Conservation (phyloP, 148 eudicot genomes). For the Polygonum maritimum region DNA sequence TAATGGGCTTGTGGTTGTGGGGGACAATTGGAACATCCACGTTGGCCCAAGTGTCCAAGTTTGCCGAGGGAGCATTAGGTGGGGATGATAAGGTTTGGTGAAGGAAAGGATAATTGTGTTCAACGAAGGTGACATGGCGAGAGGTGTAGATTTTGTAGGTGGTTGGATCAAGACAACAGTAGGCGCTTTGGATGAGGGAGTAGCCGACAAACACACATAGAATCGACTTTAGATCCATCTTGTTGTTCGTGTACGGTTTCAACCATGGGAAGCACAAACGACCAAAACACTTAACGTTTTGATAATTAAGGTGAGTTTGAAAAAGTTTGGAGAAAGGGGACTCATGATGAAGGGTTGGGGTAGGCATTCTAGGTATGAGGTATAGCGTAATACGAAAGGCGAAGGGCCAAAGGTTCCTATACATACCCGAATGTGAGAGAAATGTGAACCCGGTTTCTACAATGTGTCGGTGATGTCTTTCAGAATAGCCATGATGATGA, state of each 20-base stretch:
- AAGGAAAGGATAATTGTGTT: background rate
- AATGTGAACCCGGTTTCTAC: background rate
- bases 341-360: background rate
- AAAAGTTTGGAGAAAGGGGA: background rate
- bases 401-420: background rate
- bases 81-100: background rate
- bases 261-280: background rate
- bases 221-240: background rate
- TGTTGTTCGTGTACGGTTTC: background rate
- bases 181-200: background rate
- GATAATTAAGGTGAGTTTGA: background rate
- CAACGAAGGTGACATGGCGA: background rate
- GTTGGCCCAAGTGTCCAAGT: no score
- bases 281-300: background rate
- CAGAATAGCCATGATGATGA: background rate
- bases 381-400: background rate
- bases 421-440: background rate
- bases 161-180: background rate
- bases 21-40: no score
- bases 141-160: background rate
- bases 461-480: background rate
- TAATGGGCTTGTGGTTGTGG: no score
- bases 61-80: background rate
- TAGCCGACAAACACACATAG: background rate
- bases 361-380: background rate